phyloP scores from a whole-genome alignment of 345 rosid species.

The Theobroma cacao region DNA sequence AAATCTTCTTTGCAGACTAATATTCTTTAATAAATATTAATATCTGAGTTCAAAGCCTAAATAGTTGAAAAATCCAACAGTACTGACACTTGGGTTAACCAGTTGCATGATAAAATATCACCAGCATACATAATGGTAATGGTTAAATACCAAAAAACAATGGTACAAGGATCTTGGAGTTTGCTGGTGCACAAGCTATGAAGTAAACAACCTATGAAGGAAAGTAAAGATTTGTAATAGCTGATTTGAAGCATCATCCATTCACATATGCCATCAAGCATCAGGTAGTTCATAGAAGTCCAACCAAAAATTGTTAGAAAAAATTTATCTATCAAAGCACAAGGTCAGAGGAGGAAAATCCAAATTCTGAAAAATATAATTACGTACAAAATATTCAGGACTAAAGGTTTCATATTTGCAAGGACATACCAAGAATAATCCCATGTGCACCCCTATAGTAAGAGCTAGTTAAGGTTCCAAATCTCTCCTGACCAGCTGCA shows the following conservation, averaged over 20 bases:
- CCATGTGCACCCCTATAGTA: constrained; percentile 97
- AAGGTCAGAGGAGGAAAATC: background rate
- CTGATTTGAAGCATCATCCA: background rate
- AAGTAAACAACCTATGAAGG: background rate
- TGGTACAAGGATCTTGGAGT: background rate
- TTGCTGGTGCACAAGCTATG: background rate
- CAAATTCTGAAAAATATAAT: background rate
- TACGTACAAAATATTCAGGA: background rate
- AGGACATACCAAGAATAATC: constrained; percentile 76
- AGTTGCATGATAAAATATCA: background rate
- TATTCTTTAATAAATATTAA: background rate
- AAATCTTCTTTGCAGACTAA: background rate
- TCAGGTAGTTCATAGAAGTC: background rate
- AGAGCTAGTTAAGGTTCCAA: constrained; percentile 77
- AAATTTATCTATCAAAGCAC: background rate
- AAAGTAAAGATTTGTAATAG: background rate
- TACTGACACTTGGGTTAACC: background rate
- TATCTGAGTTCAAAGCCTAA: background rate
- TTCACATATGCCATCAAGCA: background rate
- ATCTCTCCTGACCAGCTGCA: constrained; percentile 98
- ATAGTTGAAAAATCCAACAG: background rate
- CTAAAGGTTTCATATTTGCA: background rate
- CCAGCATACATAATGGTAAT: background rate
- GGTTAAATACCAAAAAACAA: background rate
- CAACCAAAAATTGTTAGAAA: background rate